These are phyloP conservation scores for Calycina marina DNA, from an alignment of 2,329 filamentous ascomycete genomes.

Conservation along the genomic window DNA sequence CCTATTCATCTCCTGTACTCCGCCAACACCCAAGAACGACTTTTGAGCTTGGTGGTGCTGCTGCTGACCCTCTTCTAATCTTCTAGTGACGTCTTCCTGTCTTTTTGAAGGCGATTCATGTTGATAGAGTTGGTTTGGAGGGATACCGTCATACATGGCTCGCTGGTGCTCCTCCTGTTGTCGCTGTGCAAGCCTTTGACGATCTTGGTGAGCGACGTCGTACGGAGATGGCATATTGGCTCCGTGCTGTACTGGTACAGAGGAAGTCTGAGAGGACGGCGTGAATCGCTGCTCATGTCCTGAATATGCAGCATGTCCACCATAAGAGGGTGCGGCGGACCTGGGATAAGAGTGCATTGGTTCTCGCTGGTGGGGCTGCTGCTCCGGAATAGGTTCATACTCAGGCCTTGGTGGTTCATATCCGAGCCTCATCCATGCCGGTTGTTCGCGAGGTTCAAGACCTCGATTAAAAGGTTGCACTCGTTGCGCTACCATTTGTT, in stretches of 20 bases:
- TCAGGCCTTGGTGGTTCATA: slow-evolving; percentile 11
- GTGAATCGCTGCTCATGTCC: slow-evolving; percentile 15
- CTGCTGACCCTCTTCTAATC: slow-evolving; percentile 34
- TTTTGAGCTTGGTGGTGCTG: slow-evolving; percentile 40
- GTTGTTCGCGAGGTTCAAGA: slow-evolving; percentile 17
- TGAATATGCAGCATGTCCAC: slow-evolving; percentile 15
- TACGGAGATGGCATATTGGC: slow-evolving; percentile 20
- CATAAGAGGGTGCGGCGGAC: slow-evolving; percentile 13
- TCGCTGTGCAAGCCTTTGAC: slow-evolving; percentile 22
- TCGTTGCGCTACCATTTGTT: slow-evolving; percentile 17
- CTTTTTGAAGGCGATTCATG: slow-evolving; percentile 31
- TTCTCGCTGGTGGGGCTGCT: slow-evolving; percentile 7
- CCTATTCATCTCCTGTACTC: slow-evolving; percentile 61
- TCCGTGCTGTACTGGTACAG: slow-evolving; percentile 22
- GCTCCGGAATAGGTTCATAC: slow-evolving; percentile 8
- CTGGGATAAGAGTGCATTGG: slow-evolving; percentile 13
- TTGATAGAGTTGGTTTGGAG: slow-evolving; percentile 26
- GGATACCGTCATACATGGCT: slow-evolving; percentile 21
- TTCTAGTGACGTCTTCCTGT: slow-evolving; percentile 25
- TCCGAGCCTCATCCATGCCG: slow-evolving; percentile 17
- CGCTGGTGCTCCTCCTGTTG: slow-evolving; percentile 25
- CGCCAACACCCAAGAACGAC: slow-evolving; percentile 58
- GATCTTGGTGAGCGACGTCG: slow-evolving; percentile 15
- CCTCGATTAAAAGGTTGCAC: slow-evolving; percentile 13
- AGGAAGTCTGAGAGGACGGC: slow-evolving; percentile 24